phyloP scores from a whole-genome alignment of 805 yeast genomes.

The Starmera amethionina region DNA sequence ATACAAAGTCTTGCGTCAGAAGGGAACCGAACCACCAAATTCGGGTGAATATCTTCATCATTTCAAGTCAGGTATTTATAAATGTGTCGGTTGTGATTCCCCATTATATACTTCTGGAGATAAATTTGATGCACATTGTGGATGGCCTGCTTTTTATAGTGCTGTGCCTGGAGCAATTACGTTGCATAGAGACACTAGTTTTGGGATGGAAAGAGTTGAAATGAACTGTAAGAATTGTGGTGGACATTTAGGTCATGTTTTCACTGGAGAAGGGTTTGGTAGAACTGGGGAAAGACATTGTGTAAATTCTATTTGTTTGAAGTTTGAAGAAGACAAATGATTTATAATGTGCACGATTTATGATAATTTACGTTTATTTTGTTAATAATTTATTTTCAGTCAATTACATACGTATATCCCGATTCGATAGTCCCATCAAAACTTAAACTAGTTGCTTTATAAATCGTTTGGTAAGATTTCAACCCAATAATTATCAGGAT shows the following conservation, averaged over 20 bases:
- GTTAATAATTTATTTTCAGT: neutral
- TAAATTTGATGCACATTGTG: conserved; percentile 87
- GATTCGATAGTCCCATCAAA: too few relatives aligned
- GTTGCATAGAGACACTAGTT: conserved; percentile 46
- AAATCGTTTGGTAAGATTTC: conserved; percentile 49
- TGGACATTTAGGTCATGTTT: conserved; percentile 93
- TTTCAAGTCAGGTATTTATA: conserved; percentile 51
- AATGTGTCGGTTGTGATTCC: conserved; percentile 76
- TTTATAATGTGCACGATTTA: neutral
- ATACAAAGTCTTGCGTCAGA: conserved; percentile 64
- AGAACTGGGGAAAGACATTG: conserved; percentile 87
- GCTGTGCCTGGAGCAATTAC: conserved; percentile 75
- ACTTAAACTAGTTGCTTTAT: neutral
- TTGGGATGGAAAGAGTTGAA: conserved; percentile 82
- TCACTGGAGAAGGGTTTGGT: conserved; percentile 83
- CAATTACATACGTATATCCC: too few relatives aligned
- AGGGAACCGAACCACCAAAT: conserved; percentile 36
- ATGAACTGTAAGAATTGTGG: conserved; percentile 85
- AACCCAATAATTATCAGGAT: conserved; percentile 86
- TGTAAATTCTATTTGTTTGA: conserved; percentile 78
- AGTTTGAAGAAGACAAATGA: conserved; percentile 31
- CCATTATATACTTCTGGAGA: conserved; percentile 75
- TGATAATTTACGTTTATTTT: neutral
- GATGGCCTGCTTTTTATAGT: conserved; percentile 96
- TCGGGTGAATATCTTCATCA: conserved; percentile 33